Evolutionary conservation across 1,284 basidiomycete species (phyloP).

Genomic region (Naganishia sp.): DNA sequence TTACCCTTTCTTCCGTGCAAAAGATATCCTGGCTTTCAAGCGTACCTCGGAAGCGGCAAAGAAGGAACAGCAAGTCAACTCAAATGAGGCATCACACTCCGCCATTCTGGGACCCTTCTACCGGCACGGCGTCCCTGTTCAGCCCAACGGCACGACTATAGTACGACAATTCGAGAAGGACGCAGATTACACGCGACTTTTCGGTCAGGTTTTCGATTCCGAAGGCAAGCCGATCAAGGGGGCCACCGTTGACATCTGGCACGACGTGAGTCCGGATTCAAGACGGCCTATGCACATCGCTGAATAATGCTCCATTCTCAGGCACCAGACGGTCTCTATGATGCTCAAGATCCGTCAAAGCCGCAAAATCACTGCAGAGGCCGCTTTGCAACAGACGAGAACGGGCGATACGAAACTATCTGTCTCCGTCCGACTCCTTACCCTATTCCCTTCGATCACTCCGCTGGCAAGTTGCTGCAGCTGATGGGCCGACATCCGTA

Average conservation of each 20-base stretch:
- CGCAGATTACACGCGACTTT: conserved; percentile 44
- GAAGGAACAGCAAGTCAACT: conserved; percentile 23
- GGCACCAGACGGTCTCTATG: conserved; percentile 53
- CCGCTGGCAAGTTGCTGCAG: conserved; percentile 49
- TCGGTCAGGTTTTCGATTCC: conserved; percentile 44
- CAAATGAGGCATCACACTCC: conserved; percentile 36
- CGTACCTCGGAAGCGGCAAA: conserved; percentile 28
- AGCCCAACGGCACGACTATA: conserved; percentile 45
- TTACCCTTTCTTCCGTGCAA: too few relatives aligned
- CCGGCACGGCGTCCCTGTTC: conserved; percentile 45
- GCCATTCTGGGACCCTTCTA: conserved; percentile 54
- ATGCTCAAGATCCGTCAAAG: conserved; percentile 50
- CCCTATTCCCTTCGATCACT: conserved; percentile 52
- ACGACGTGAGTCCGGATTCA: conserved; percentile 36
- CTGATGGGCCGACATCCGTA: conserved; percentile 52
- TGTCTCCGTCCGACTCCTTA: conserved; percentile 51
- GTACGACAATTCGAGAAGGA: conserved; percentile 42
- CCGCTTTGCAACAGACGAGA: conserved; percentile 46
- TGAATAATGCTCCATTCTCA: not conserved
- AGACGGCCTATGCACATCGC: not conserved
- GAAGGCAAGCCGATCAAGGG: conserved; percentile 48
- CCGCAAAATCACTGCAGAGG: conserved; percentile 50
- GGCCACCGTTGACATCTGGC: conserved; percentile 53
- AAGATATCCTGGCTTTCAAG: conserved; percentile 37
- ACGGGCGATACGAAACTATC: conserved; percentile 47